Conservation (phyloP, 768 basidiomycete species). For the Boletus eberwhitei region DNA sequence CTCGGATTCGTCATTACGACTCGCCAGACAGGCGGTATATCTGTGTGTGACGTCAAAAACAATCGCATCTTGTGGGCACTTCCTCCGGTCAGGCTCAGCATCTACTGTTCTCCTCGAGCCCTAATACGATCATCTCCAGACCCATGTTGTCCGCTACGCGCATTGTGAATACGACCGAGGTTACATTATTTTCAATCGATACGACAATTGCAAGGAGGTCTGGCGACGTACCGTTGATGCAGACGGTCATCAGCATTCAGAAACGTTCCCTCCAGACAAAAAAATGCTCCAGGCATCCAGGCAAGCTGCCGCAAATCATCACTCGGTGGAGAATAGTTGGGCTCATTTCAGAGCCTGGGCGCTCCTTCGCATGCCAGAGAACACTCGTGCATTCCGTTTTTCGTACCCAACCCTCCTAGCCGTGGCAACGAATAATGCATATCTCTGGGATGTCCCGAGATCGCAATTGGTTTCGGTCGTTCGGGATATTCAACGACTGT, state of each 20-base stretch:
- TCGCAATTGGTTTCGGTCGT: slow-evolving; percentile 44
- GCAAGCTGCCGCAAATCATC: slow-evolving; percentile 17
- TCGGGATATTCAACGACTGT: slow-evolving; percentile 18
- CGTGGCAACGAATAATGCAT: slow-evolving; percentile 42
- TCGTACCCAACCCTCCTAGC: slow-evolving; percentile 65
- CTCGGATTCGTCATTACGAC: slow-evolving; percentile 61
- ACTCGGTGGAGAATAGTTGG: slow-evolving; percentile 15
- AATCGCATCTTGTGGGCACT: slow-evolving; percentile 62
- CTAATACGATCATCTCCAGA: slow-evolving; percentile 8
- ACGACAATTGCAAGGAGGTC: slow-evolving; percentile 58
- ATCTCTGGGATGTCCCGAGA: slow-evolving; percentile 60
- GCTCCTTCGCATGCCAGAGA: slow-evolving; percentile 45
- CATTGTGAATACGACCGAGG: slow-evolving; percentile 75
- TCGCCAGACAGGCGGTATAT: slow-evolving; percentile 49
- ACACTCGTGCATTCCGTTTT: slow-evolving; percentile 56
- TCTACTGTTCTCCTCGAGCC: background rate
- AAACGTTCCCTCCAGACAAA: slow-evolving; percentile 33
- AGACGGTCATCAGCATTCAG: slow-evolving; percentile 17
- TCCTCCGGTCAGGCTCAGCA: slow-evolving; percentile 39
- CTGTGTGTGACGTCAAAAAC: slow-evolving; percentile 52
- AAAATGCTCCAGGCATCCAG: slow-evolving; percentile 23
- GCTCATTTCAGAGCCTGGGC: slow-evolving; percentile 67
- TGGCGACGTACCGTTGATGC: slow-evolving; percentile 53
- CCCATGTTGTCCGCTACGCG: slow-evolving; percentile 36
- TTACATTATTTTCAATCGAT: slow-evolving; percentile 67